A percentile compares a stretch with the other conserved stretches of the same genome.
phyloP scores from a whole-genome alignment of 2,329 filamentous ascomycete species.

The Fusarium sarcochroum region DNA sequence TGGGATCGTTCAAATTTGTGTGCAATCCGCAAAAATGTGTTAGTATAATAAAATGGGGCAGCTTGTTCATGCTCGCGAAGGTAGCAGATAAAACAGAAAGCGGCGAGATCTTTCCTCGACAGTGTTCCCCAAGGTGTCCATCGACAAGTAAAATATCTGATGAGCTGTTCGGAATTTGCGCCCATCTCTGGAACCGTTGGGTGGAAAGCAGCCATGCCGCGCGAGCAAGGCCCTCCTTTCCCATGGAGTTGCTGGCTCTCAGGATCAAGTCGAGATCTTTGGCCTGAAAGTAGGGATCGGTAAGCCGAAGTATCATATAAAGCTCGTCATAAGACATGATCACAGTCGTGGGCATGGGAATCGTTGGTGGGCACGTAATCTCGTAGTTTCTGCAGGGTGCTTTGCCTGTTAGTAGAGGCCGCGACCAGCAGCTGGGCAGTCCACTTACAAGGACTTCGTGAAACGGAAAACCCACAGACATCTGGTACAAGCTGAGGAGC shows the following conservation, averaged over 20 bases:
- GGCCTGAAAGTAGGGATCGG: neutral
- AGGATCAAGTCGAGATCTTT: slow-evolving; percentile 2
- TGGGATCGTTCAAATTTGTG: neutral
- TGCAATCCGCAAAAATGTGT: slow-evolving; percentile 9
- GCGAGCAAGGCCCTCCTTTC: neutral
- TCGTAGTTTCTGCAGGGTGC: neutral
- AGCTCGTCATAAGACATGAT: slow-evolving; percentile 3
- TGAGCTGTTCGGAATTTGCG: slow-evolving; percentile 1
- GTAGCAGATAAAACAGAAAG: slow-evolving; percentile 11
- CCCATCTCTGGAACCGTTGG: slow-evolving; percentile 4
- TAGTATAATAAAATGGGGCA: neutral
- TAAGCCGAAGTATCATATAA: slow-evolving; percentile 2
- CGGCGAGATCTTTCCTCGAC: slow-evolving; percentile 14
- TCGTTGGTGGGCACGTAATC: neutral
- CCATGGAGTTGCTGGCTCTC: slow-evolving; percentile 4
- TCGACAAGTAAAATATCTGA: slow-evolving; percentile 12
- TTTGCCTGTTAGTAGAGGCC: neutral
- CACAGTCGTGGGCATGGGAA: neutral
- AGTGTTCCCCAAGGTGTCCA: slow-evolving; percentile 1
- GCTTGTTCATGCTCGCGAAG: slow-evolving; percentile 4
- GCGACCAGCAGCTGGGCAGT: neutral
- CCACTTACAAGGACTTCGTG: slow-evolving; percentile 1
- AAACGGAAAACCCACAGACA: neutral
- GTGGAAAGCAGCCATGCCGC: slow-evolving; percentile 10
- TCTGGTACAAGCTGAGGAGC: neutral